Conservation (phyloP, 1,284 basidiomycete genomes). For the Trichosporon asahii region DNA sequence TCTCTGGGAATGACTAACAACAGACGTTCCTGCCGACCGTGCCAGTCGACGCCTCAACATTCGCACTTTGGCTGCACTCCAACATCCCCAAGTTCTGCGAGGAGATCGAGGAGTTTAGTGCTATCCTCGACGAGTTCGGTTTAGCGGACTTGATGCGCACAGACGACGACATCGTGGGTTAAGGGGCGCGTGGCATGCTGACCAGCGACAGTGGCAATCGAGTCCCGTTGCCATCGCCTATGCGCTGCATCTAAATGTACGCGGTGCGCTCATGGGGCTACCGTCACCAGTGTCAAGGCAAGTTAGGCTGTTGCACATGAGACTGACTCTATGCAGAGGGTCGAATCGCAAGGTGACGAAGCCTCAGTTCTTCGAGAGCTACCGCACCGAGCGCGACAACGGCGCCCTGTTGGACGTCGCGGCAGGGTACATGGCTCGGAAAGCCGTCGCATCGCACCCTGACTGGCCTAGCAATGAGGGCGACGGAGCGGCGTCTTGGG, state of each 20-base stretch:
- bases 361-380: conserved; percentile 54
- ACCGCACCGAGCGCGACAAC: conserved; percentile 45
- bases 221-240: conserved; percentile 68
- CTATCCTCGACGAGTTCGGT: conserved; percentile 73
- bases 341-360: conserved; percentile 66
- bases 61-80: conserved; percentile 87
- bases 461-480: conserved; percentile 19
- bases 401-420: conserved; percentile 43
- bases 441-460: conserved; percentile 19
- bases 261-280: conserved; percentile 74
- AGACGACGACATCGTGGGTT: conserved; percentile 64
- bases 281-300: conserved; percentile 77
- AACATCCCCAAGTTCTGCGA: conserved; percentile 82
- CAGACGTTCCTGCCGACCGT: conserved; percentile 63
- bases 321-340: conserved; percentile 21
- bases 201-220: conserved; percentile 60
- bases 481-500: conserved; percentile 28
- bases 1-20: not conserved
- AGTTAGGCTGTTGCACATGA: not conserved
- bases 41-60: conserved; percentile 83
- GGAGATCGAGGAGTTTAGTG: conserved; percentile 70
- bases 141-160: conserved; percentile 70
- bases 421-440: conserved; percentile 36
- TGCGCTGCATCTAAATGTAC: conserved; percentile 72
- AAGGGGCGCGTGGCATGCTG: conserved; percentile 7